Percentiles rank a stretch among this genome's conserved stretches.
phyloP scores from a whole-genome alignment of 2,329 filamentous ascomycete species.

The Ophiocordyceps camponoti-floridani region DNA sequence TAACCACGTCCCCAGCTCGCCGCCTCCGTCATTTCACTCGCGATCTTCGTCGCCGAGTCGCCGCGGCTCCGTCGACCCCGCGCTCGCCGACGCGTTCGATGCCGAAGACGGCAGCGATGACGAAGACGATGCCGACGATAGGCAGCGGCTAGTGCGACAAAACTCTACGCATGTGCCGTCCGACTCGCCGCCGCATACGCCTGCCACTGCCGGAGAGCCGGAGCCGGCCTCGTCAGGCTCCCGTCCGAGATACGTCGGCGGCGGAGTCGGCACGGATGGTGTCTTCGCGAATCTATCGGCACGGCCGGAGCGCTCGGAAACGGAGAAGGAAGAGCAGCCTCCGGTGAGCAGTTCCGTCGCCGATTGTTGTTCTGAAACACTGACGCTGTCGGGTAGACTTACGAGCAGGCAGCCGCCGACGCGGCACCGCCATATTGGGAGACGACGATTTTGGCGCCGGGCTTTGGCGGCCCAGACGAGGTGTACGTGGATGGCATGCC shows the following conservation, averaged over 20 bases:
- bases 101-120: slow-evolving; percentile 62
- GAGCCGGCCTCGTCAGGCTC: slow-evolving; percentile 14
- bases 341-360: slow-evolving; percentile 46
- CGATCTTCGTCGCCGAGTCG: slow-evolving; percentile 43
- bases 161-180: slow-evolving; percentile 18
- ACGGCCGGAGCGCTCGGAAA: slow-evolving; percentile 66
- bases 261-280: slow-evolving; percentile 70
- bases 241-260: slow-evolving; percentile 41
- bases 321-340: slow-evolving; percentile 73
- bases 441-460: slow-evolving; percentile 89
- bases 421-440: slow-evolving; percentile 97
- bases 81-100: slow-evolving; percentile 87
- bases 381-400: slow-evolving; percentile 45
- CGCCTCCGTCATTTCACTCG: slow-evolving; percentile 77
- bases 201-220: background rate
- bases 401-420: slow-evolving; percentile 95
- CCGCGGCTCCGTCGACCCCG: slow-evolving; percentile 42
- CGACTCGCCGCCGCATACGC: background rate
- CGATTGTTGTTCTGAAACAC: slow-evolving; percentile 5
- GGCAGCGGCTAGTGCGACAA: slow-evolving; percentile 69
- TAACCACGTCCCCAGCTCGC: slow-evolving; percentile 34
- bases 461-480: slow-evolving; percentile 76
- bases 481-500: slow-evolving; percentile 95
- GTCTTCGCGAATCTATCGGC: slow-evolving; percentile 93
- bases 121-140: slow-evolving; percentile 49